Evolutionary conservation across 257 asterid species (phyloP).

Genomic region (Leptodermis oblonga): DNA sequence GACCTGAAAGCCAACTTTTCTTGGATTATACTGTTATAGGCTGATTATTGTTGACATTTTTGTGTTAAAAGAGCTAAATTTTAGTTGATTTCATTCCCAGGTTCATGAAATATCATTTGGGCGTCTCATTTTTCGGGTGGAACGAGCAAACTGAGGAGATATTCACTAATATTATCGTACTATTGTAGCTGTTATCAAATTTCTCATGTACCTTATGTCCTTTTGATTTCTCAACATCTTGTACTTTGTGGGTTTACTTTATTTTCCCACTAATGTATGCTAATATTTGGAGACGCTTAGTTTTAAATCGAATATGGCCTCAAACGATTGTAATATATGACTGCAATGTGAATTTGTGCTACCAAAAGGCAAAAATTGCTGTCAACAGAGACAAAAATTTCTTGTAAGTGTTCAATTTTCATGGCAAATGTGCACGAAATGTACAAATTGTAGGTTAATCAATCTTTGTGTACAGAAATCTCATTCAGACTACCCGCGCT

Average conservation of each 20-base stretch:
- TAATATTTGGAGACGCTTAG: neutral
- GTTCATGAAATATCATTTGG: conserved; percentile 8
- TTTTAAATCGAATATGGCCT: no score
- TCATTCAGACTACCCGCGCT: neutral
- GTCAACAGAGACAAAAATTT: neutral
- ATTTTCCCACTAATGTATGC: no score
- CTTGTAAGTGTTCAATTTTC: neutral
- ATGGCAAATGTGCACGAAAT: neutral
- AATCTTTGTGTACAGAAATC: neutral
- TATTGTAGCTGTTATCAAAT: neutral
- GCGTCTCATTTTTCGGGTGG: neutral
- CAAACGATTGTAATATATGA: neutral
- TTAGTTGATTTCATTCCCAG: neutral
- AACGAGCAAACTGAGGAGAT: neutral
- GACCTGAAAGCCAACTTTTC: neutral
- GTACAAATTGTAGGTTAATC: neutral
- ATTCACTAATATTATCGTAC: neutral
- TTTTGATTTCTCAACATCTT: no score
- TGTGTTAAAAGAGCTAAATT: neutral
- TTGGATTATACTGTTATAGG: neutral
- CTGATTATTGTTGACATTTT: neutral
- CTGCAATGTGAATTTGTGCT: no score
- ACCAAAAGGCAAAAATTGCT: no score
- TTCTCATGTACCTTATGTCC: neutral
- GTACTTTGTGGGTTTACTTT: neutral